phyloP scores from a whole-genome alignment of 495 filamentous ascomycete genomes.

The Mytilinidion resinicola region DNA sequence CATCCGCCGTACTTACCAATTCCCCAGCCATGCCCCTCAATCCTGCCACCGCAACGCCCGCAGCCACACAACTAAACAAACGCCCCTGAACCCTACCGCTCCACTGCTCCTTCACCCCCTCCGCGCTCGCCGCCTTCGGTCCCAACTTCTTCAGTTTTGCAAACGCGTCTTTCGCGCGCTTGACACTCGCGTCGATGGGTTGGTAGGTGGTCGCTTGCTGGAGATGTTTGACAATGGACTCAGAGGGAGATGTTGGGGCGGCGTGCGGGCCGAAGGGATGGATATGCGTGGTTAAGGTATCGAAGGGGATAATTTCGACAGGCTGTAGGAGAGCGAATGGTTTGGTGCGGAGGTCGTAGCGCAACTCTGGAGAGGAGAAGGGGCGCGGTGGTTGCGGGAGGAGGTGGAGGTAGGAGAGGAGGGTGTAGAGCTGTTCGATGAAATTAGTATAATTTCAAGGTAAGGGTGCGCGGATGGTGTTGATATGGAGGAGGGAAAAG shows the following conservation, averaged over 20 bases:
- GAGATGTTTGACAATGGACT: neutral
- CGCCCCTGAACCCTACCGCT: conserved; percentile 42
- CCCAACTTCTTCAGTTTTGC: conserved; percentile 28
- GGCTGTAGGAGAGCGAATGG: conserved; percentile 66
- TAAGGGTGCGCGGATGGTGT: too few species aligned
- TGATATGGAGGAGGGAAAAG: neutral
- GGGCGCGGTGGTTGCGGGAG: conserved; percentile 55
- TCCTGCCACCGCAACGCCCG: conserved; percentile 55
- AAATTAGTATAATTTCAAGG: neutral
- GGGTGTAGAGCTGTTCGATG: conserved; percentile 53
- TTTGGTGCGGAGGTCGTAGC: conserved; percentile 88
- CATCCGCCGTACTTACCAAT: neutral
- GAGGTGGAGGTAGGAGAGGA: conserved; percentile 54
- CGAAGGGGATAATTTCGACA: conserved; percentile 63
- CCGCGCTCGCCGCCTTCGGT: conserved; percentile 21
- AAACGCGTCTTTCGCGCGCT: conserved; percentile 27
- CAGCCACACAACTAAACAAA: conserved; percentile 59
- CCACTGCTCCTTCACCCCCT: conserved; percentile 30
- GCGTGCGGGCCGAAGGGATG: conserved; percentile 41
- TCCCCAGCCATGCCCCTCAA: conserved; percentile 36
- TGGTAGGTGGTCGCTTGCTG: conserved; percentile 1
- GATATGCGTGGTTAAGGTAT: conserved; percentile 48
- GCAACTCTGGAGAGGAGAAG: conserved; percentile 61
- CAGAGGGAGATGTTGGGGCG: conserved; percentile 19
- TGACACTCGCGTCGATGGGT: conserved; percentile 19